Base-by-base conservation (phyloP, 805 yeast genomes). In the Candida nitratophila region DNA sequence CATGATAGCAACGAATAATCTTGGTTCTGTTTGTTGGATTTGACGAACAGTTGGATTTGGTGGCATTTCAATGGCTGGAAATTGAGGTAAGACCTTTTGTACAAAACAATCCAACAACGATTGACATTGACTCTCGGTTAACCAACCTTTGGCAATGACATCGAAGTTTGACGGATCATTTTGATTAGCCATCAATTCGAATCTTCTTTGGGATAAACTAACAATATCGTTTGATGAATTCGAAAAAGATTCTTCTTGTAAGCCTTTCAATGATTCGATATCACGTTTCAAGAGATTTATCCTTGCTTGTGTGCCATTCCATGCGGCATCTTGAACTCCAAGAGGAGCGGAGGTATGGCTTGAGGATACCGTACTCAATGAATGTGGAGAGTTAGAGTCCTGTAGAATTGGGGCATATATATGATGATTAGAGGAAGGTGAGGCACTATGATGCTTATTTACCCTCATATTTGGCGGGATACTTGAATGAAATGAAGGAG, bases 1-100 rank as follows among this genome's bases (percentile, higher is more conserved):
- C 73, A 88, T 74, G 15, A 88, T 65, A 0, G 84, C 70, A 33
- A 80, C 72, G 51, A 87, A 77, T 38, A 88, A 59, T 20, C 76
- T 69, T 2, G 95, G 95, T 37, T 71, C 70, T 1, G 70, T 61
- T 14, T 58, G 55, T 39, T 81, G 67, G 42, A 88, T 53, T 15
- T 66, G 66, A 9, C 73, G 77, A 6, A 75, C 69, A 1, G 74
- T 57, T 21, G 21, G 20, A 15, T 66, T 64, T 0, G 58, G 59
- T 0, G 79, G 76, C 3, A 86, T 58, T 30, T 66, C 70, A n/a
- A 87, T 73, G 32, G 81, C 71, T 3, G 90, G 86, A 50, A 72
- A 77, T 6, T 60, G 54, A 0, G 67, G 56, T 52, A 74, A 73
- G 16, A 86, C 59, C 10, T 61, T 57, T 0, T 61, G 57, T 24